Evolutionary conservation across 129 eudicot species (phyloP), one percentile per base, ranked within the genome.

Genomic region (Arctium lappa): DNA sequence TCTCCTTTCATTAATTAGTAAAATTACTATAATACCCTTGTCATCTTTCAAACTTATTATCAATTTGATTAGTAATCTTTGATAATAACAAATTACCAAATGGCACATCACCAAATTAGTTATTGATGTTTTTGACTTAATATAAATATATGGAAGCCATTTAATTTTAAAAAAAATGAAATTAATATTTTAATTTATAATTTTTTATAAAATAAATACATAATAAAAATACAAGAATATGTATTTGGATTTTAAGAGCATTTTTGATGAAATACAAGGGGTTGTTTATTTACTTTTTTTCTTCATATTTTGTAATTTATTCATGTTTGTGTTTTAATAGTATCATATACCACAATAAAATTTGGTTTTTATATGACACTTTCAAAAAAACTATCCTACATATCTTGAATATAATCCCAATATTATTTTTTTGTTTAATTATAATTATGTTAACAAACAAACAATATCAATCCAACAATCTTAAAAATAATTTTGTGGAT

Each of bases 101-200:
- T 70, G 76, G 69, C 81, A 69, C 77, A 69, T 69, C 71, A 83
- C 60, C 81, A 68, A 82, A 50, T 78, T 78, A 39, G 83, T 73
- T 60, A 70, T 48, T 73, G 74, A 72, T 84, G 42, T 46, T 37
- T 62, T 15, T 72, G 9, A 29, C 13, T 62, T 39, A 9, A 8
- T 5, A 75, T 11, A 76, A 42, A 33, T 2, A 44, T 5, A 60
- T 16, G 63, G n/a, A 50, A 50, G 2, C 65, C 22, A 16, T 56
- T 50, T 56, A 9, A 44, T 40, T 1, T 40, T 1, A 38, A 38
- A 38, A 38, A 38, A 38, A 5, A 38, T 38, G 10, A 1, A 5
- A 40, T 7, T 40, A 40, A 40, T 40, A 5, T 40, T 40, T 40
- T 40, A 40, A 40, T 38, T 38, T 38, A 1, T 34, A 34, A 34